These are phyloP conservation scores for Pulveroboletus sp. DNA, from an alignment of 1,284 basidiomycete species.

Conservation along the genomic window DNA sequence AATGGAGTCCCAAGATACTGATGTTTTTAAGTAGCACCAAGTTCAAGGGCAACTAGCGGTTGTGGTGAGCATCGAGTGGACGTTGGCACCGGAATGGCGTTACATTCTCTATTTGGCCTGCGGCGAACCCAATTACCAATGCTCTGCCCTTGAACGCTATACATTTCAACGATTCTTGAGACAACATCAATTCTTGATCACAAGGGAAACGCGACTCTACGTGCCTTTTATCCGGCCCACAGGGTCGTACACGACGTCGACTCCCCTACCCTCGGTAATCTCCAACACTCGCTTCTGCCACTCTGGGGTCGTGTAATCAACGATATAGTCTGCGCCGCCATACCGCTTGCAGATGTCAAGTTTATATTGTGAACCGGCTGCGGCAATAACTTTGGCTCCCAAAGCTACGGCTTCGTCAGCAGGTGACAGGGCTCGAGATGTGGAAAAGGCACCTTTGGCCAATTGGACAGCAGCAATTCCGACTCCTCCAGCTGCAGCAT, in stretches of 20 bases:
- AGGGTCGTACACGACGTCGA: conserved; percentile 88
- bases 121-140: conserved; percentile 90
- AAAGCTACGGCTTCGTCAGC: conserved; percentile 47
- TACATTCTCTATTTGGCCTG: conserved; percentile 87
- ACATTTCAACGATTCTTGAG: conserved; percentile 76
- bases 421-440: not conserved
- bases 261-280: conserved; percentile 80
- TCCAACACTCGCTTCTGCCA: conserved; percentile 79
- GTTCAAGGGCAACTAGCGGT: conserved; percentile 76
- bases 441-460: conserved; percentile 64
- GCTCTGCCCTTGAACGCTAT: conserved; percentile 94
- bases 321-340: conserved; percentile 69
- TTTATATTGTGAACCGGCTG: conserved; percentile 70
- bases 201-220: conserved; percentile 8
- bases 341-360: conserved; percentile 66
- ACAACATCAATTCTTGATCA: not conserved
- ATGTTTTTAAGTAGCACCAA: conserved; percentile 87
- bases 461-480: conserved; percentile 90
- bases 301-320: conserved; percentile 65
- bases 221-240: conserved; percentile 76
- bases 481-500: conserved; percentile 90
- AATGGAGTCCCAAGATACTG: conserved; percentile 79
- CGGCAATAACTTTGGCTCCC: conserved; percentile 80
- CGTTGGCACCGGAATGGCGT: not conserved
- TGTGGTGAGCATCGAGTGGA: not conserved